These are phyloP conservation scores for Nicotiana tabacum DNA, from an alignment of 257 asterid genomes.

Conservation along the genomic window DNA sequence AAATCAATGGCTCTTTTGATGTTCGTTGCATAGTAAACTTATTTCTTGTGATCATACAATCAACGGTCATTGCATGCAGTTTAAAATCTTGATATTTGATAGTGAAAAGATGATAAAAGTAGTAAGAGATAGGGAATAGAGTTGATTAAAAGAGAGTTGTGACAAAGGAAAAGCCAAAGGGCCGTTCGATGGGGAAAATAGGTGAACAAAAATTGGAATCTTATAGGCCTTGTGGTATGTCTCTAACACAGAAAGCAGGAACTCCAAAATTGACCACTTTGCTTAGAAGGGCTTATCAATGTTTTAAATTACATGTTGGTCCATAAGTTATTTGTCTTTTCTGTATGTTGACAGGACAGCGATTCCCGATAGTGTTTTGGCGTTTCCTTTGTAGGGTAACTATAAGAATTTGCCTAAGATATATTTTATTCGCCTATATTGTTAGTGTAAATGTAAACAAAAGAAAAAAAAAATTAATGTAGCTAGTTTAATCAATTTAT, in stretches of 20 bases:
- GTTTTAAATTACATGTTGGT: neutral
- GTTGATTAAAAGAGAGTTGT: neutral
- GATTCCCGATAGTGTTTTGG: neutral
- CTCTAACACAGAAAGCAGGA: neutral
- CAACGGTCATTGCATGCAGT: slow-evolving; percentile 10
- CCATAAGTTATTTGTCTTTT: slow-evolving; percentile 4
- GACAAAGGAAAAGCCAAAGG: slow-evolving; percentile 1
- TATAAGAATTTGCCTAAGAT: too few relatives aligned
- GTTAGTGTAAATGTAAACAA: too few relatives aligned
- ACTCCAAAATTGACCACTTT: neutral
- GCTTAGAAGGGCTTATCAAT: slow-evolving; percentile 1
- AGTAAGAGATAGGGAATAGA: neutral
- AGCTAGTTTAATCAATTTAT: too few relatives aligned
- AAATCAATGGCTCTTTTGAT: neutral
- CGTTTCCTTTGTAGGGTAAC: neutral
- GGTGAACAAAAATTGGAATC: slow-evolving; percentile 4
- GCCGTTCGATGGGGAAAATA: neutral
- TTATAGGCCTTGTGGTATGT: neutral
- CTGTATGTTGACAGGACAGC: neutral
- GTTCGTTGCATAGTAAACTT: too few relatives aligned
- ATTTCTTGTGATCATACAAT: neutral
- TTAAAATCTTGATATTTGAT: neutral
- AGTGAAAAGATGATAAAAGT: neutral
- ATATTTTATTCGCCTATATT: too few relatives aligned
- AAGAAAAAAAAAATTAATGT: too few relatives aligned